Evolutionary conservation across 139 green algal species (phyloP).

Genomic region (Micractinium conductrix): DNA sequence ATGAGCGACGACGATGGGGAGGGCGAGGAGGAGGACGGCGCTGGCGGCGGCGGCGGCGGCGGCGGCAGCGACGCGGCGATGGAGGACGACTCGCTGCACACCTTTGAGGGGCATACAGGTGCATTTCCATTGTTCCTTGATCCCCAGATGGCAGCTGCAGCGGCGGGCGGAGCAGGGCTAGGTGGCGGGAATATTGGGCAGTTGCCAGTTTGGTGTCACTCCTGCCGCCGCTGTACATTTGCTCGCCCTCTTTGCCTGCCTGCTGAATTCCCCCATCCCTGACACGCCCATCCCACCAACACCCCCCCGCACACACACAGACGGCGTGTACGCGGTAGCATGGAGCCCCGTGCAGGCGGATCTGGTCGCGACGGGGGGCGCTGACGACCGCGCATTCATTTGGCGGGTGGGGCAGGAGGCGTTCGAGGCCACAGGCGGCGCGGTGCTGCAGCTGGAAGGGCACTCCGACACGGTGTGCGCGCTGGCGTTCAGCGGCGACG

Average conservation of each 20-base stretch:
- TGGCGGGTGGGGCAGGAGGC: constrained; percentile 80
- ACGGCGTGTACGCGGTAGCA: constrained; percentile 77
- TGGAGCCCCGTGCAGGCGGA: constrained; percentile 70
- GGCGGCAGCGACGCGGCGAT: constrained; percentile 35
- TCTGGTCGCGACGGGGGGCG: constrained; percentile 80
- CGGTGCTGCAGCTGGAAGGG: constrained; percentile 70
- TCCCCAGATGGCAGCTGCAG: too few species aligned
- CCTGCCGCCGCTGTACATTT: neutral
- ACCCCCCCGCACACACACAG: too few species aligned
- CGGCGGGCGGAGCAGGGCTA: neutral
- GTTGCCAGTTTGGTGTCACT: neutral
- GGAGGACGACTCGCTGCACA: constrained; percentile 73
- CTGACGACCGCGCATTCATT: constrained; percentile 80
- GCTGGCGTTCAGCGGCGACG: constrained; percentile 80
- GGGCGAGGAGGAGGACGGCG: constrained; percentile 40
- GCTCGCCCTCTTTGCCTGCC: neutral
- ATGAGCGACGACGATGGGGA: constrained; percentile 32
- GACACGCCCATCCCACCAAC: too few species aligned
- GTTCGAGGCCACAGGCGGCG: constrained; percentile 60
- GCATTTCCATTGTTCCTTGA: too few species aligned
- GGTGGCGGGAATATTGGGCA: too few species aligned
- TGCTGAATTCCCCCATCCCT: neutral
- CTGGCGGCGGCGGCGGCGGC: constrained; percentile 38
- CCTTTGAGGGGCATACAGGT: constrained; percentile 72
- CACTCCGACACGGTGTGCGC: constrained; percentile 87